Base-by-base conservation (phyloP, 108 stramenopile species). In the Skeletonema marinoi region DNA sequence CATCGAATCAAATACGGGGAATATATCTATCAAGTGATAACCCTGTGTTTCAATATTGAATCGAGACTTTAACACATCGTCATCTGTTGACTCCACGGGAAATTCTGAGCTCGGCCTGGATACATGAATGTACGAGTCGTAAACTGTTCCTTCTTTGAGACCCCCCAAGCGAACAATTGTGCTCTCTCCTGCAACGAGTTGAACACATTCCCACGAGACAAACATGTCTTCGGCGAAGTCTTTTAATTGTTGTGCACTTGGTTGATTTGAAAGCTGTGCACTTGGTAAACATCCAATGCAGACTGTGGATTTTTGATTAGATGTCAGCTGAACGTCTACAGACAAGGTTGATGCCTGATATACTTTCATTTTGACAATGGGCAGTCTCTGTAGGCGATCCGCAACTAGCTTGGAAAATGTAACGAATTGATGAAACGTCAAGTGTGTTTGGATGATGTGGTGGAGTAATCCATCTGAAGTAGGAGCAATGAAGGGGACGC, bases 391-490 rank as follows among this genome's bases (percentile, higher is more conserved):
- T 3, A 70, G 6, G 16, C 36, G 58, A 16, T 4, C 11, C 19
- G 60, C 54, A 14, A 70, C 33, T 50, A 70, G 12, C 38, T 29
- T 58, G 1, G 70, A 17, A 60, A 70, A 70, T 21, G 32, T 16
- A 1, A 33, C 16, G 21, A 70, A 70, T 70, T 70, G 70, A 58
- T 58, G 70, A 58, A 70, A 70, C 1, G 70, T 70, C 16, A 70
- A n/a, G 14, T 67, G 66, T 25, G 59, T 39, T 16, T 56, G 51
- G 10, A 56, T 54, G 39, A 39, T 54, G 30, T 70, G 51, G 9
- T 17, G 56, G 10, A 70, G 58, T 31, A 59, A 10, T 35, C 70
- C 70, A 21, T 60, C 70, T 54, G 38, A 54, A 1, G 32, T 59
- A 5, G 50, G 17, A 19, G 50, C 6, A 51, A 48, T 14, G 21